Evolutionary conservation across 805 yeast genomes (phyloP).

Genomic region (Kluyveromyces lactis): DNA sequence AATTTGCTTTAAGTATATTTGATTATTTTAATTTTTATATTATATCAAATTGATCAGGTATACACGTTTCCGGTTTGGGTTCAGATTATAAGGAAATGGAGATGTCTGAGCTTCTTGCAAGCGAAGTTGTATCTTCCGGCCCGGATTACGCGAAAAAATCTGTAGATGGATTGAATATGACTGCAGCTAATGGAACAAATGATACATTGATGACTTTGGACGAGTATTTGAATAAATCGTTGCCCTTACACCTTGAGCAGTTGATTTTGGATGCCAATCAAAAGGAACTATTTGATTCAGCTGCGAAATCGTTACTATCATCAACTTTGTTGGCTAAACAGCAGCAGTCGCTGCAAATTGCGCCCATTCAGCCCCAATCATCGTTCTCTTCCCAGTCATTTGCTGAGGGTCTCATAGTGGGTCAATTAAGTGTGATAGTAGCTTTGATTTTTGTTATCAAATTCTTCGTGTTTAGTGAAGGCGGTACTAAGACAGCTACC

Average conservation of each 20-base stretch:
- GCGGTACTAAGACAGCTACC: slow-evolving; percentile 25
- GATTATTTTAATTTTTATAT: too few relatives aligned
- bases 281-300: slow-evolving; percentile 7
- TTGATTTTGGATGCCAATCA: slow-evolving; percentile 20
- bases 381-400: slow-evolving; percentile 48
- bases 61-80: too few relatives aligned
- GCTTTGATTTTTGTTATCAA: slow-evolving; percentile 57
- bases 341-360: slow-evolving; percentile 4
- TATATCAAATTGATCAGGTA: too few relatives aligned
- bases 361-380: not conserved
- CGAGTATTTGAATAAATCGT: slow-evolving; percentile 29
- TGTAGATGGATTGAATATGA: not conserved
- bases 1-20: too few relatives aligned
- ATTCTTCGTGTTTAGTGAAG: slow-evolving; percentile 69
- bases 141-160: too few relatives aligned
- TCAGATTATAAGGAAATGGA: too few relatives aligned
- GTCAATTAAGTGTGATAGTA: slow-evolving; percentile 64
- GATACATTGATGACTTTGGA: slow-evolving; percentile 29
- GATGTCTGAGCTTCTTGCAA: too few relatives aligned
- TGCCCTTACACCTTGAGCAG: slow-evolving; percentile 31
- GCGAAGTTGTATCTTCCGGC: too few relatives aligned
- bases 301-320: slow-evolving; percentile 6
- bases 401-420: slow-evolving; percentile 65
- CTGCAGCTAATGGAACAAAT: slow-evolving; percentile 3
- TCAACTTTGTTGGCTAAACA: slow-evolving; percentile 4